Percentiles rank a stretch among this genome's conserved stretches.
phyloP scores from a whole-genome alignment of 2,329 filamentous ascomycete genomes.

The Calonectria ilicicola region DNA sequence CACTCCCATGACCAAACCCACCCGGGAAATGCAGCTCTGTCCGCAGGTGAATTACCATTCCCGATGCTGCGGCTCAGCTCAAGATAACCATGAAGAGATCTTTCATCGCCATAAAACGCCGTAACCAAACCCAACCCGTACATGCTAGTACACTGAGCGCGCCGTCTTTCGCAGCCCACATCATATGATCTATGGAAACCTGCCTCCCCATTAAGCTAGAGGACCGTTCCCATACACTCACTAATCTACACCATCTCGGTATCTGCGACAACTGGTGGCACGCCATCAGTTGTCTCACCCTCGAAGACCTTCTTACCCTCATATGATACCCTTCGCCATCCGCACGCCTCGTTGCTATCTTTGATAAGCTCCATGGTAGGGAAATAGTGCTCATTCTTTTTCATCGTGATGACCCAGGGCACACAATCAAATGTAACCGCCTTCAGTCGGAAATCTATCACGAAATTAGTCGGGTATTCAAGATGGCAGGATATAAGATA shows the following conservation, averaged over 20 bases:
- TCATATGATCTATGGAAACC: not conserved
- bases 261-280: conserved; percentile 56
- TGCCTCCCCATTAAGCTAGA: not conserved
- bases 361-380: conserved; percentile 79
- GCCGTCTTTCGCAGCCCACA: conserved; percentile 5
- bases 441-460: conserved; percentile 89
- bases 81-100: conserved; percentile 47
- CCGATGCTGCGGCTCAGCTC: conserved; percentile 44
- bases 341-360: conserved; percentile 67
- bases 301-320: conserved; percentile 65
- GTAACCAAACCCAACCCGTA: conserved; percentile 35
- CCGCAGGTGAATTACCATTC: conserved; percentile 14
- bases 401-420: conserved; percentile 99
- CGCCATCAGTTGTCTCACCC: conserved; percentile 66
- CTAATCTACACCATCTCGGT: conserved; percentile 55
- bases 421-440: conserved; percentile 99
- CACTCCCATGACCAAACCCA: conserved; percentile 19
- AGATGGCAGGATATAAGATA: not conserved
- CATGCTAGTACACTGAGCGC: conserved; percentile 20
- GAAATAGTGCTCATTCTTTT: conserved; percentile 99
- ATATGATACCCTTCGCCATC: conserved; percentile 74
- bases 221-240: not conserved
- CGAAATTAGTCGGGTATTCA: conserved; percentile 27
- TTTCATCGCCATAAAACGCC: conserved; percentile 53
- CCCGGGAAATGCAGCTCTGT: conserved; percentile 13